Percentiles rank a stretch among this genome's conserved stretches.
phyloP scores from a whole-genome alignment of 1,284 basidiomycete species.

The Leccinum fallax region DNA sequence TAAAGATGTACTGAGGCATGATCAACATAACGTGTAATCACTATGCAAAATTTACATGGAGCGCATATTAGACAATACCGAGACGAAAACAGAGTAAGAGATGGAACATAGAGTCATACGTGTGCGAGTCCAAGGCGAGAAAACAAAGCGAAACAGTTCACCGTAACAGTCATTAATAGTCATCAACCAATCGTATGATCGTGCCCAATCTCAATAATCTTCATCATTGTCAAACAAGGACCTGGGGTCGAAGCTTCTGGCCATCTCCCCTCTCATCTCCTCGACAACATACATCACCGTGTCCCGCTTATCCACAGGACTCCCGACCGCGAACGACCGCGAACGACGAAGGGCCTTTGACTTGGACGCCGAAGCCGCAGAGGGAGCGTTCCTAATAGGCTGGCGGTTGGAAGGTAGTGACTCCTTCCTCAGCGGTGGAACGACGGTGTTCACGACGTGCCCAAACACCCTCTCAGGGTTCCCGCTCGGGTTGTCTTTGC shows the following conservation, averaged over 20 bases:
- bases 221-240: conserved; percentile 22
- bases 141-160: background rate
- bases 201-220: conserved; percentile 5
- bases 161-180: background rate
- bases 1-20: background rate
- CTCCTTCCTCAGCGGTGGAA: conserved; percentile 21
- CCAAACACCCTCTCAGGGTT: conserved; percentile 15
- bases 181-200: background rate
- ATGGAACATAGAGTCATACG: background rate
- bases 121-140: background rate
- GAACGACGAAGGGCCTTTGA: conserved; percentile 29
- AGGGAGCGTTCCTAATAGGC: background rate
- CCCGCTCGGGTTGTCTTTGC: conserved; percentile 1
- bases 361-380: background rate
- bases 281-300: conserved; percentile 19
- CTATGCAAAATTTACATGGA: background rate
- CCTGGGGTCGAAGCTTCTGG: conserved; percentile 19
- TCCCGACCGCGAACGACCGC: conserved; percentile 24
- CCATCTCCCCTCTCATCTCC: conserved; percentile 24
- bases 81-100: background rate
- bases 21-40: background rate
- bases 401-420: conserved; percentile 3
- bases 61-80: background rate
- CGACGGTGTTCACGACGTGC: conserved; percentile 12
- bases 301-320: background rate